Evolutionary conservation across 371 early-diverging fungal species (phyloP).

Genomic region (Actinomortierella wolfii): DNA sequence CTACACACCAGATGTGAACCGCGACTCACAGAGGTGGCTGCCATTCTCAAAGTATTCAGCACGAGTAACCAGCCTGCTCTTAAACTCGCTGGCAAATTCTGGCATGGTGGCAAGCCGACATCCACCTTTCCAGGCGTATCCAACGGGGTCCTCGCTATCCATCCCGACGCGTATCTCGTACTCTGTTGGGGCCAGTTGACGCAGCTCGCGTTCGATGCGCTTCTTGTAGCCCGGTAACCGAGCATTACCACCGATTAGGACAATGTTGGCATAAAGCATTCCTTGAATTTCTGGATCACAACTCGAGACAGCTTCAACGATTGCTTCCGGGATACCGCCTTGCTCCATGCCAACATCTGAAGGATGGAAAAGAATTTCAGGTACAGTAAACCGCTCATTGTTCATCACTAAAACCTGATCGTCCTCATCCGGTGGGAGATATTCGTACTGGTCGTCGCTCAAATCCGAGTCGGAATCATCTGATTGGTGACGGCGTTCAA

Average conservation of each 20-base stretch:
- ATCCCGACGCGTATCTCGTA: slow-evolving; percentile 65
- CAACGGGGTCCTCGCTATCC: slow-evolving; percentile 65
- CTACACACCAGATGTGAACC: slow-evolving; percentile 33
- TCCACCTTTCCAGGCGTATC: slow-evolving; percentile 62
- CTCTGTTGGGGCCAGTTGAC: slow-evolving; percentile 63
- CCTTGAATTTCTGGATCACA: slow-evolving; percentile 61
- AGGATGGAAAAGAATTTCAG: slow-evolving; percentile 85
- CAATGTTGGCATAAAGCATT: slow-evolving; percentile 74
- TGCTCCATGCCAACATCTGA: slow-evolving; percentile 85
- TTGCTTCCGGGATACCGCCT: slow-evolving; percentile 81
- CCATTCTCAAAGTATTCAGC: slow-evolving; percentile 66
- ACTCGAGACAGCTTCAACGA: slow-evolving; percentile 57
- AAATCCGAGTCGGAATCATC: slow-evolving; percentile 19
- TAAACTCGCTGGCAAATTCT: slow-evolving; percentile 51
- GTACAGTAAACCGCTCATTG: slow-evolving; percentile 86
- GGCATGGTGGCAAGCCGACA: slow-evolving; percentile 49
- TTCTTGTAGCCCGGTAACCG: slow-evolving; percentile 69
- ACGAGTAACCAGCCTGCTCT: slow-evolving; percentile 54
- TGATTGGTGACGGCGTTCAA: slow-evolving; percentile 32
- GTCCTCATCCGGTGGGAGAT: slow-evolving; percentile 29
- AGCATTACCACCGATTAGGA: slow-evolving; percentile 80
- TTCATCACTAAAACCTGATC: slow-evolving; percentile 77
- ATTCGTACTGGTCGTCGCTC: slow-evolving; percentile 35
- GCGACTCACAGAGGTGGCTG: slow-evolving; percentile 53
- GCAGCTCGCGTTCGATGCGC: slow-evolving; percentile 70